Conservation (phyloP, 2,329 filamentous ascomycete genomes). For the Thermothelomyces thermophilus region DNA sequence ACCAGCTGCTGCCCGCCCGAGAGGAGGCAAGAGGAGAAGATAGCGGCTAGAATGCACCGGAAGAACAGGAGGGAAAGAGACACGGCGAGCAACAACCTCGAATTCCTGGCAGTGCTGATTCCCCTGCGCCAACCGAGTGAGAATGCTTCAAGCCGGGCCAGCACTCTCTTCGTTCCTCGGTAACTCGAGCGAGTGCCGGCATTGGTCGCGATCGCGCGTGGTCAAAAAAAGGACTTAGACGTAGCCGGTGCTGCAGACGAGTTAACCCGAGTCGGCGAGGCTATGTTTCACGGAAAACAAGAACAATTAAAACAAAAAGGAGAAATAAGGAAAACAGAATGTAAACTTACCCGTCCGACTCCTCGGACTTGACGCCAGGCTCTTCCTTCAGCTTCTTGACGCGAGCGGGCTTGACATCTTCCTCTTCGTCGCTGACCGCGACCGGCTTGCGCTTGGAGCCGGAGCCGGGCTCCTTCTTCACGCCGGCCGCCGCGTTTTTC, state of each 20-base stretch:
- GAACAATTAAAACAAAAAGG: no score
- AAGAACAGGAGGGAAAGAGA: no score
- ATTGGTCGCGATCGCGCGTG: background rate
- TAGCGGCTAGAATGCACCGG: no score
- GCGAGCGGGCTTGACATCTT: constrained; percentile 10
- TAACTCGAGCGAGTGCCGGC: background rate
- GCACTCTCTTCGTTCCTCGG: no score
- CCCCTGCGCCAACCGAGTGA: no score
- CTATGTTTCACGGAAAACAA: no score
- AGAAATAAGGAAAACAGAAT: background rate
- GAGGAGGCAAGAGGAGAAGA: no score
- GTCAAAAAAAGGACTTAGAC: background rate
- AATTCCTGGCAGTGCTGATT: no score
- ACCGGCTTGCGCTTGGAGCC: constrained; percentile 14
- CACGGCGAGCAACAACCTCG: no score
- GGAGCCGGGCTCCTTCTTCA: constrained; percentile 9
- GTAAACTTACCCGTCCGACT: background rate
- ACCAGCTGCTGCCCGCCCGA: no score
- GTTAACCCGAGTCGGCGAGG: no score
- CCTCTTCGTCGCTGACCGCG: constrained; percentile 11
- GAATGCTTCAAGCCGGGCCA: no score
- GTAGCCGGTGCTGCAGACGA: background rate
- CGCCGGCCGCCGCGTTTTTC: background rate
- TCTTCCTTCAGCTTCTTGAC: constrained; percentile 17
- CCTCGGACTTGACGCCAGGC: constrained; percentile 7